Evolutionary conservation across 2,329 filamentous ascomycete genomes (phyloP).

Genomic region (Cladobotryum mycophilum): DNA sequence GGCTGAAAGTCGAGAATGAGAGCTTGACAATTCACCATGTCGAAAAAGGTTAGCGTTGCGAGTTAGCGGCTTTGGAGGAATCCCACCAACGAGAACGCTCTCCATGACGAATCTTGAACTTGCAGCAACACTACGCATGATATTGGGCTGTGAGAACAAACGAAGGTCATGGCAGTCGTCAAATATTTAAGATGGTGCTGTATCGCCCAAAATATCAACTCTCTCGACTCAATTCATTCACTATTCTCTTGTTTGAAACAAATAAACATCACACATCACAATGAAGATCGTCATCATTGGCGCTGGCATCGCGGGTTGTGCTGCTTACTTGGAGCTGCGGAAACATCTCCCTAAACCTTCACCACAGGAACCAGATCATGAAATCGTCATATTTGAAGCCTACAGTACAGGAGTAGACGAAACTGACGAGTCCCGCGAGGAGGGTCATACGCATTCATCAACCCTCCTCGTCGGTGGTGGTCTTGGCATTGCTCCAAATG

Average conservation of each 20-base stretch:
- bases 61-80: no score
- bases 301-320: conserved; percentile 20
- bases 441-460: conserved; percentile 17
- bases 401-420: conserved; percentile 16
- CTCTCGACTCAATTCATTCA: background rate
- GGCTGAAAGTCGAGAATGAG: no score
- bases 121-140: no score
- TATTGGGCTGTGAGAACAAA: no score
- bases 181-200: background rate
- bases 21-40: no score
- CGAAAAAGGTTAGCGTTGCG: no score
- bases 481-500: conserved; percentile 19
- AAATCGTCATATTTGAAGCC: conserved; percentile 21
- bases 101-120: no score
- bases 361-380: conserved; percentile 3
- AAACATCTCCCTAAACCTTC: conserved; percentile 15
- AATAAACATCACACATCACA: background rate
- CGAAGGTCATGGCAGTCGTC: no score
- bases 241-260: background rate
- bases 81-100: no score
- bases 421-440: conserved; percentile 12
- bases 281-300: conserved; percentile 22
- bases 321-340: conserved; percentile 18
- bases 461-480: conserved; percentile 21
- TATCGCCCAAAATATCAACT: background rate